Percentiles rank a stretch among this genome's conserved stretches.
These are phyloP conservation scores for Trichophyton benhamiae DNA, from an alignment of 2,329 filamentous ascomycete species.

Conservation along the genomic window DNA sequence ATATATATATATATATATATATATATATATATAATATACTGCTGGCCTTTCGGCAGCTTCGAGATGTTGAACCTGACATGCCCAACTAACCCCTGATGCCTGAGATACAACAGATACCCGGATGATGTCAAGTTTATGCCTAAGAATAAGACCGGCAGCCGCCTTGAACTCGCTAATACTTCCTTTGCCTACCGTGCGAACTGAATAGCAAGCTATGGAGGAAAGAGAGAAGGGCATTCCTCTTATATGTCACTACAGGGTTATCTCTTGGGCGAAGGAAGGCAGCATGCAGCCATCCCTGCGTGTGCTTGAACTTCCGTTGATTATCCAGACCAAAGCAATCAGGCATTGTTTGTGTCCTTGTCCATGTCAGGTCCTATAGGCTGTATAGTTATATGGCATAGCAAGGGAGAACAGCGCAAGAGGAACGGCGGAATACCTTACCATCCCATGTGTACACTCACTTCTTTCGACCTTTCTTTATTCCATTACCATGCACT, in stretches of 20 bases:
- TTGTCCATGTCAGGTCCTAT: neutral
- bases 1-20: too few relatives aligned
- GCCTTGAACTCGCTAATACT: neutral
- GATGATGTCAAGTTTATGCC: too few relatives aligned
- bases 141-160: too few relatives aligned
- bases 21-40: too few relatives aligned
- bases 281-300: neutral
- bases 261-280: neutral
- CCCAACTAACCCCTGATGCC: too few relatives aligned
- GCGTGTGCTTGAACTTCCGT: neutral
- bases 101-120: too few relatives aligned
- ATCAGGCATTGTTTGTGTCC: neutral
- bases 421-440: neutral
- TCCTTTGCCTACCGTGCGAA: neutral
- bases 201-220: neutral
- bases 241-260: neutral
- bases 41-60: too few relatives aligned
- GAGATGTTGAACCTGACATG: too few relatives aligned
- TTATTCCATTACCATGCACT: slow-evolving; percentile 10
- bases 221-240: neutral
- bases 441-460: neutral
- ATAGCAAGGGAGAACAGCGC: neutral
- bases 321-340: neutral
- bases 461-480: neutral
- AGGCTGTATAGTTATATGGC: neutral